phyloP scores from a whole-genome alignment of 805 yeast species.

The Saccharomycopsis babjevae region DNA sequence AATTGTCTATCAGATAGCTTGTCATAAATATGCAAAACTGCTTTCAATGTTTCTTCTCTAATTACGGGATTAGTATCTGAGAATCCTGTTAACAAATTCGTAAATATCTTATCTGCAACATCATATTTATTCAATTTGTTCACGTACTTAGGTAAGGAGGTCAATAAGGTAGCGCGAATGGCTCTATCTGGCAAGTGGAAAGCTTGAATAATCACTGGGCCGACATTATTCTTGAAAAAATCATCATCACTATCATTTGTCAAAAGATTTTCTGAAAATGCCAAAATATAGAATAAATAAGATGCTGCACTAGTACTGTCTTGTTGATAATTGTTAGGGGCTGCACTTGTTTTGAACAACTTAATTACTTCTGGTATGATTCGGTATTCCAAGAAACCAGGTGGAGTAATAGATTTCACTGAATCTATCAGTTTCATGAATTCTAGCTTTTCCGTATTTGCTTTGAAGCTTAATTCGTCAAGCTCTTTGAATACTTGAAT shows the following conservation, averaged over 20 bases:
- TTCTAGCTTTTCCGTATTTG: conserved; percentile 42
- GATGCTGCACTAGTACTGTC: conserved; percentile 23
- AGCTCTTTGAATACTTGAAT: conserved; percentile 44
- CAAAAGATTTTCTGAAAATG: conserved; percentile 23
- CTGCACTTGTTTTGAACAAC: conserved; percentile 28
- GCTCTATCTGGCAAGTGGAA: conserved; percentile 67
- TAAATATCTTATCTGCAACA: conserved; percentile 60
- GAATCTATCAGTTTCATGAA: conserved; percentile 31
- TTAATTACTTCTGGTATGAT: conserved; percentile 61
- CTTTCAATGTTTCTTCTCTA: conserved; percentile 68
- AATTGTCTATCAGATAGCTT: conserved; percentile 68
- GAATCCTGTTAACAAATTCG: conserved; percentile 66
- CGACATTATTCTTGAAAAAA: conserved; percentile 34
- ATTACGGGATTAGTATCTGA: conserved; percentile 76
- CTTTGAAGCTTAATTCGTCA: conserved; percentile 44
- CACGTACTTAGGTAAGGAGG: conserved; percentile 47
- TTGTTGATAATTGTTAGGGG: conserved; percentile 8
- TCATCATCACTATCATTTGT: conserved; percentile 21
- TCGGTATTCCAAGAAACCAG: conserved; percentile 46
- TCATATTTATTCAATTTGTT: conserved; percentile 44
- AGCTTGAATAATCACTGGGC: conserved; percentile 55
- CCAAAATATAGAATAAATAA: conserved; percentile 24
- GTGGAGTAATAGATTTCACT: conserved; percentile 31
- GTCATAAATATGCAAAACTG: conserved; percentile 45
- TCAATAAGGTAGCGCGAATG: conserved; percentile 60